Conservation (phyloP, 2,329 filamentous ascomycete species). For the Pestalotiopsis sp. region DNA sequence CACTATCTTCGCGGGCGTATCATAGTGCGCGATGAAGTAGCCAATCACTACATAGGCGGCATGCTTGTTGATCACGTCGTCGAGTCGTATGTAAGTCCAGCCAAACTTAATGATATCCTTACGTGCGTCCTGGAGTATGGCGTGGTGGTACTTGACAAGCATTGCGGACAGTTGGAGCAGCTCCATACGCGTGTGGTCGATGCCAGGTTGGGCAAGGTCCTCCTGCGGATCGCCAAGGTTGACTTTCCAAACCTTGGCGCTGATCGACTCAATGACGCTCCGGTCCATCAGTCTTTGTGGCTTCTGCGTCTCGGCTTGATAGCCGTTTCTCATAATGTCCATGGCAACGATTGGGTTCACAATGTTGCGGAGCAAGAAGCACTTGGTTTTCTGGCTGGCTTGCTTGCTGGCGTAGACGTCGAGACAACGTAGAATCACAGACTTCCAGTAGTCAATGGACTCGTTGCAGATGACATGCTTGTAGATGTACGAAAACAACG, state of each 20-base stretch:
- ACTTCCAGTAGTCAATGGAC: slow-evolving; percentile 84
- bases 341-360: slow-evolving; percentile 96
- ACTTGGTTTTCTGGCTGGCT: slow-evolving; percentile 86
- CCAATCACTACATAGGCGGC: slow-evolving; percentile 95
- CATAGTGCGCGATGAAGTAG: slow-evolving; percentile 96
- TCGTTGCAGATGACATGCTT: slow-evolving; percentile 79
- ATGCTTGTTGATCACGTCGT: slow-evolving; percentile 99
- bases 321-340: slow-evolving; percentile 88
- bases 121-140: slow-evolving; percentile 83
- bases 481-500: slow-evolving; percentile 83
- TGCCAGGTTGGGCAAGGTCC: slow-evolving; percentile 80
- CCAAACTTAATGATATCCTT: slow-evolving; percentile 99
- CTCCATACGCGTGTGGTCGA: slow-evolving; percentile 96
- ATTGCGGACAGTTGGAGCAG: slow-evolving; percentile 92
- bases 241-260: slow-evolving; percentile 91
- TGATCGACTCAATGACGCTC: slow-evolving; percentile 84
- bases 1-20: slow-evolving; percentile 94
- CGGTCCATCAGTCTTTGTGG: slow-evolving; percentile 81
- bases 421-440: slow-evolving; percentile 80
- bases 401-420: slow-evolving; percentile 81
- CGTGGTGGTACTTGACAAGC: slow-evolving; percentile 92
- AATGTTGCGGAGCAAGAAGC: slow-evolving; percentile 87
- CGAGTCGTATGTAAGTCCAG: slow-evolving; percentile 97
- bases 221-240: slow-evolving; percentile 81
- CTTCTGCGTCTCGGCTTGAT: slow-evolving; percentile 55